A percentile compares a stretch with the other conserved stretches of the same genome.
These are phyloP conservation scores for Trypanosoma vivax DNA, from an alignment of 208 protist genomes.

Conservation along the genomic window DNA sequence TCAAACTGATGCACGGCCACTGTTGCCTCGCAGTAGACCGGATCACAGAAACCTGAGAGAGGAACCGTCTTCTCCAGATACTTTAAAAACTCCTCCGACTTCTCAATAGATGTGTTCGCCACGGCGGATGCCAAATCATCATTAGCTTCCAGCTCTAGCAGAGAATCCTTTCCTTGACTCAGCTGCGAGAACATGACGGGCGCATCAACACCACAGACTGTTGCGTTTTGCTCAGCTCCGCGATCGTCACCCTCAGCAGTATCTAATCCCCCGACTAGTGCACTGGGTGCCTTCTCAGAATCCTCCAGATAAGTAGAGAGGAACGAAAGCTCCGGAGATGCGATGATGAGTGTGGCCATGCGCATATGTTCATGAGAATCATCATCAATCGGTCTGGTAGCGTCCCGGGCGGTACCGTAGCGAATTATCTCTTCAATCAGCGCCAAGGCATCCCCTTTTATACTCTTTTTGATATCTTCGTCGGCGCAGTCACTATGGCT, in stretches of 20 bases:
- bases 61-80: slow-evolving; percentile 86
- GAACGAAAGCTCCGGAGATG: slow-evolving; percentile 35
- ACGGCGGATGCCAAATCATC: slow-evolving; percentile 25
- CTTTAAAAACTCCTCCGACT: slow-evolving; percentile 52
- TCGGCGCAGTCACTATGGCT: slow-evolving; percentile 13
- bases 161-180: slow-evolving; percentile 35
- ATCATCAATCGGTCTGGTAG: slow-evolving; percentile 42
- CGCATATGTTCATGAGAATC: slow-evolving; percentile 91
- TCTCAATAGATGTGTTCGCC: slow-evolving; percentile 33
- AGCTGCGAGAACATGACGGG: slow-evolving; percentile 82
- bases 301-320: slow-evolving; percentile 59
- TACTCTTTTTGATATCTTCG: slow-evolving; percentile 21
- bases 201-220: slow-evolving; percentile 47
- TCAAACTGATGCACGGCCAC: slow-evolving; percentile 97
- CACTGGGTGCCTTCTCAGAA: slow-evolving; percentile 53
- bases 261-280: slow-evolving; percentile 14
- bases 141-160: slow-evolving; percentile 47
- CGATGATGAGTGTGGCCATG: slow-evolving; percentile 52
- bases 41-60: slow-evolving; percentile 95
- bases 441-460: slow-evolving; percentile 54
- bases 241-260: neutral
- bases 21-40: slow-evolving; percentile 96
- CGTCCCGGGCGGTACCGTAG: slow-evolving; percentile 48
- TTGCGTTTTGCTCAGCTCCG: slow-evolving; percentile 1
- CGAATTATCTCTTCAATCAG: slow-evolving; percentile 70